These are phyloP conservation scores for Termitomyces sp. DNA, from an alignment of 768 basidiomycete genomes.

Conservation along the genomic window DNA sequence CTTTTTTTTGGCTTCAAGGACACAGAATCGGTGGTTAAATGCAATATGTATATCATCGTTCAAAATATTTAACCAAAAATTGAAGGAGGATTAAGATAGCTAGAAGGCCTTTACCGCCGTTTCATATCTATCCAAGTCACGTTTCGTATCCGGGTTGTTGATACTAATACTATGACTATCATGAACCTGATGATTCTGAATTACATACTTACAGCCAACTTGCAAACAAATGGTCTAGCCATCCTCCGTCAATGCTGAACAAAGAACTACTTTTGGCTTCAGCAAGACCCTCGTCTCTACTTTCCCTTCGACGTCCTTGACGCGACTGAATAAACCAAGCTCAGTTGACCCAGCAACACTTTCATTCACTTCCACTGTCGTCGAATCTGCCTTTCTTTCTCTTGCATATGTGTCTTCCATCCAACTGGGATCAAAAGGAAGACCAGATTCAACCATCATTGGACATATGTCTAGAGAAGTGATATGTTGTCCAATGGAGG, in stretches of 20 bases:
- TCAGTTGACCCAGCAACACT: conserved; percentile 17
- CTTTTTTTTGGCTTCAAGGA: too few species aligned
- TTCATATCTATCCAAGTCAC: too few species aligned
- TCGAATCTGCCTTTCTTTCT: background rate
- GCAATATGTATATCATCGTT: too few species aligned
- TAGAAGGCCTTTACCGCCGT: too few species aligned
- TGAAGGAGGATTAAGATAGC: too few species aligned
- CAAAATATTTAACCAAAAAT: too few species aligned
- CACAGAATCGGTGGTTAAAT: too few species aligned
- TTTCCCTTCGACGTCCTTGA: background rate
- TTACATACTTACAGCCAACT: too few species aligned
- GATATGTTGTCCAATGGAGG: conserved; percentile 8
- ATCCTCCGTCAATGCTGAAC: conserved; percentile 7
- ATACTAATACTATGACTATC: too few species aligned
- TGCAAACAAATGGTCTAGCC: background rate
- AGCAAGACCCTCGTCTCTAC: conserved; percentile 6
- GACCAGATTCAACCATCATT: background rate
- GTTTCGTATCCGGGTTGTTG: too few species aligned
- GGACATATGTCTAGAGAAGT: conserved; percentile 12
- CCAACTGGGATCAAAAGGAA: background rate
- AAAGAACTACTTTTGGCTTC: conserved; percentile 18
- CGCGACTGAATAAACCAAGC: conserved; percentile 12
- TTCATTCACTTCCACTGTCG: background rate
- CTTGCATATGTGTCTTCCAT: conserved; percentile 17
- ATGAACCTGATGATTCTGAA: too few species aligned